A percentile compares a stretch with the other conserved stretches of the same genome.
Conservation (phyloP, 2,329 filamentous ascomycete species). For the Cytospora piceae region DNA sequence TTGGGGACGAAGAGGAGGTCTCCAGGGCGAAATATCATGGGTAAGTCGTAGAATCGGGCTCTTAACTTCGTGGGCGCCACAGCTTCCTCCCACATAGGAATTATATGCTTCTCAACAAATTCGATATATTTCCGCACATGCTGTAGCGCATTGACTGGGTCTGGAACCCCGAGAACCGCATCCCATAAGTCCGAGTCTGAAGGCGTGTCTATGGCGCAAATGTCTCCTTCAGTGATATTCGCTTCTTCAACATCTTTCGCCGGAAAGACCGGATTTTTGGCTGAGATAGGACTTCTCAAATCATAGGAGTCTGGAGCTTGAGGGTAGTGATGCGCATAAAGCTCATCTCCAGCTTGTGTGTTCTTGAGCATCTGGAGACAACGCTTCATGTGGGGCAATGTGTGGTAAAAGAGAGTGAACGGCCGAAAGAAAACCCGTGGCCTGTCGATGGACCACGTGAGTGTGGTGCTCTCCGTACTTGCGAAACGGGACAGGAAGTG, state of each 20-base stretch:
- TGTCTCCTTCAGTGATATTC: not conserved
- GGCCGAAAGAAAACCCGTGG: slow-evolving; percentile 32
- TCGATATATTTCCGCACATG: slow-evolving; percentile 16
- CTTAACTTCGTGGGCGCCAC: slow-evolving; percentile 3
- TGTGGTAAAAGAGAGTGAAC: slow-evolving; percentile 29
- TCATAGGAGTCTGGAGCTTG: not conserved
- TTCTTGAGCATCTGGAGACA: slow-evolving; percentile 14
- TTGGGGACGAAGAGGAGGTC: not conserved
- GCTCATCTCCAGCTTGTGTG: not conserved
- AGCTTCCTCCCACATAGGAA: slow-evolving; percentile 20
- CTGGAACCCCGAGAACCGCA: not conserved
- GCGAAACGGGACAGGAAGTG: slow-evolving; percentile 25
- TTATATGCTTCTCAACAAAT: slow-evolving; percentile 15
- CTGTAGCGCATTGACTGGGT: not conserved
- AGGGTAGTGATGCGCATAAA: no score
- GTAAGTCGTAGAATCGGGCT: slow-evolving; percentile 17
- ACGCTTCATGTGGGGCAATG: slow-evolving; percentile 26
- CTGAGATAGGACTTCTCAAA: not conserved
- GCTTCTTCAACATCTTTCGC: not conserved
- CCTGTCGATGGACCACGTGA: slow-evolving; percentile 18
- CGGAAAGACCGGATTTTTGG: not conserved
- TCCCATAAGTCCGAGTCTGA: not conserved
- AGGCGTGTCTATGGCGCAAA: not conserved
- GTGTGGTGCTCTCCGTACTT: not conserved
- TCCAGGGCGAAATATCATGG: slow-evolving; percentile 19